Evolutionary conservation across 2,329 filamentous ascomycete genomes (phyloP), one percentile per base, ranked within the genome.

Genomic region (Fusarium marasasianum): DNA sequence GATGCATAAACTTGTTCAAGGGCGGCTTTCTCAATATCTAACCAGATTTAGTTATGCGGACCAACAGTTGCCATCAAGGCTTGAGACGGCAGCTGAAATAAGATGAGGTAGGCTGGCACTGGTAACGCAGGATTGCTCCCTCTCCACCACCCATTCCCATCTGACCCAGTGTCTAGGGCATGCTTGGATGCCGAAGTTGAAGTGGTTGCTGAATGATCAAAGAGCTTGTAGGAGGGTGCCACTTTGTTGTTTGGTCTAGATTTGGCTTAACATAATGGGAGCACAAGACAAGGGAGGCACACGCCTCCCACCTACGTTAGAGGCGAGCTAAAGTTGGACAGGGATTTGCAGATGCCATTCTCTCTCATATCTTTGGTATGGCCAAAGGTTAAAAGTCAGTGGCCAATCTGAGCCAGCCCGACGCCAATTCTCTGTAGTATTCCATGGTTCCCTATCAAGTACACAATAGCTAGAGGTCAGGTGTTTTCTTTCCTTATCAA

Each of bases 401-500:
- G 33, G 71, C 64, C 74, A 75, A 69, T 57, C 37, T 73, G 61
- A 70, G 62, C 76, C 71, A 78, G 73, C 76, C 76, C 60, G 76
- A 78, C 76, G 76, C 76, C 76, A 69, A 75, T 66, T 61, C 72
- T 75, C 68, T 73, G 65, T 73, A 71, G 50, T 74, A 74, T 75
- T 75, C 62, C 72, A 66, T 75, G 63, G 56, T 62, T 74, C 72
- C 75, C 71, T 77, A 75, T 73, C 72, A 77, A 75, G 63, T 66
- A 76, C 75, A 76, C 71, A 72, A 74, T 75, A 72, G 67, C 67
- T 66, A 59, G 37, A 59, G 72, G 58, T 72, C 58, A 69, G 70
- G 68, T 68, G 63, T 72, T 71, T 78, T 76, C 66, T 69, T 78
- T 75, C 68, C 62, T 57, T 58, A 56, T 76, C 56, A 61, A 57